Evolutionary conservation across 208 protist species (phyloP).

Genomic region (Leishmania aethiopica): DNA sequence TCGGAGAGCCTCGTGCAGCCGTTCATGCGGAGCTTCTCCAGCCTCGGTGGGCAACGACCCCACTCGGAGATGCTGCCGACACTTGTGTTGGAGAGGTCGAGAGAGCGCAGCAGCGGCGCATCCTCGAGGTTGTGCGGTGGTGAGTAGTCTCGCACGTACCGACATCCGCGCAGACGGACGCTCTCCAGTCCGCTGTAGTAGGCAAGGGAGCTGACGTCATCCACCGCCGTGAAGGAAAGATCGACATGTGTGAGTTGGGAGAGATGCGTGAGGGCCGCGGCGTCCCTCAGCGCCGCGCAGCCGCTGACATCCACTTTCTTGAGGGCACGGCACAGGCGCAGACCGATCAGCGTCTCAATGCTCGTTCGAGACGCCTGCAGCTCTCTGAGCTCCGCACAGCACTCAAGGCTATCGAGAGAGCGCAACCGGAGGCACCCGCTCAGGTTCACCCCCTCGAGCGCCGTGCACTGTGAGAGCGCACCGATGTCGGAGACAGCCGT

Average conservation of each 20-base stretch:
- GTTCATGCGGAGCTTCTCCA: background rate
- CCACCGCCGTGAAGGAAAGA: background rate
- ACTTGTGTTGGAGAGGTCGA: background rate
- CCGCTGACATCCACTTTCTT: constrained; percentile 1
- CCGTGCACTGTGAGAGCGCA: background rate
- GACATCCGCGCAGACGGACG: background rate
- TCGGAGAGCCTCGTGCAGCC: background rate
- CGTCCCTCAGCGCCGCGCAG: background rate
- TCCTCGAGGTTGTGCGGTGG: background rate
- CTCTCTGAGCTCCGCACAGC: constrained; percentile 1
- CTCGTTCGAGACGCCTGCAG: background rate
- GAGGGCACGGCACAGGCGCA: constrained; percentile 1
- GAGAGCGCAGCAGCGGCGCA: background rate
- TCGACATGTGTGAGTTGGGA: constrained; percentile 1
- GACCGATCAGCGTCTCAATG: background rate
- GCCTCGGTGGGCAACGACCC: background rate
- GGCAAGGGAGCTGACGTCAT: background rate
- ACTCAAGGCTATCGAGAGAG: background rate
- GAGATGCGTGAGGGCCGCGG: background rate
- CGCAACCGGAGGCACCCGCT: background rate
- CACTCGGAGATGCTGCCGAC: background rate
- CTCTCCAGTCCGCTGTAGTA: background rate
- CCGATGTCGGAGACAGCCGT: background rate
- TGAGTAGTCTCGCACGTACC: background rate
- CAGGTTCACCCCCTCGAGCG: background rate